These are phyloP conservation scores for Auricularia auricula-judae DNA, from an alignment of 768 basidiomycete genomes.

Conservation along the genomic window DNA sequence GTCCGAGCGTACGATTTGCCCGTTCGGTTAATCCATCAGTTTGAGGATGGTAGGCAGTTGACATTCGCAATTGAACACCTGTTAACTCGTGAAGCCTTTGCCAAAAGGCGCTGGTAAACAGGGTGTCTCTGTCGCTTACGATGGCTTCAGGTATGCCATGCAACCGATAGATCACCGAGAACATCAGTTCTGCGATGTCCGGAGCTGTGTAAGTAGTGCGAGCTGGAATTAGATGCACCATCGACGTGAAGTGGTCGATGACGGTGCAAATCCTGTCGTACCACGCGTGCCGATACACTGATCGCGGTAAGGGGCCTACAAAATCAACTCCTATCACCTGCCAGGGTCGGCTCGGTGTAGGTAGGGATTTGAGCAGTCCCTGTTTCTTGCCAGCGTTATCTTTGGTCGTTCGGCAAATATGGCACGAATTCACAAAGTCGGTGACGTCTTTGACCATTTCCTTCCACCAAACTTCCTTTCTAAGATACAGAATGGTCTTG, in stretches of 20 bases:
- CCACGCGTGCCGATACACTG: constrained; percentile 10
- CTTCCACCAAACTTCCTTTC: constrained; percentile 28
- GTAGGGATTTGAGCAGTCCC: constrained; percentile 15
- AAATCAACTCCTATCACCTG: constrained; percentile 19
- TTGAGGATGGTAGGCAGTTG: constrained; percentile 27
- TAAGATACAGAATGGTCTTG: constrained; percentile 11
- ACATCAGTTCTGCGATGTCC: constrained; percentile 26
- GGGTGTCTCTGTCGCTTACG: constrained; percentile 22
- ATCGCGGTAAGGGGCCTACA: constrained; percentile 15
- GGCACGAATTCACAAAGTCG: constrained; percentile 17
- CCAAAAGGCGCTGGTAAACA: constrained; percentile 25
- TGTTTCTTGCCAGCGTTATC: constrained; percentile 11
- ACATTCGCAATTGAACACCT: constrained; percentile 21
- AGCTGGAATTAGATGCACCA: constrained; percentile 21
- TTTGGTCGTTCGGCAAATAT: constrained; percentile 14
- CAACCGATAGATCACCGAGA: constrained; percentile 22
- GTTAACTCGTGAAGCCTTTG: constrained; percentile 10
- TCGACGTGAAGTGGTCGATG: constrained; percentile 13
- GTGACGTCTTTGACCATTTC: constrained; percentile 18
- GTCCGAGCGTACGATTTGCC: neutral
- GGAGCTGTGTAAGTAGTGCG: constrained; percentile 17
- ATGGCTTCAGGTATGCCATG: constrained; percentile 24
- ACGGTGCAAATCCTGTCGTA: constrained; percentile 17
- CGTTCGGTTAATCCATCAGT: constrained; percentile 24
- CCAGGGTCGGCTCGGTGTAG: constrained; percentile 16